Conservation (phyloP, 140 eudicot genomes). For the Anethum foeniculum region DNA sequence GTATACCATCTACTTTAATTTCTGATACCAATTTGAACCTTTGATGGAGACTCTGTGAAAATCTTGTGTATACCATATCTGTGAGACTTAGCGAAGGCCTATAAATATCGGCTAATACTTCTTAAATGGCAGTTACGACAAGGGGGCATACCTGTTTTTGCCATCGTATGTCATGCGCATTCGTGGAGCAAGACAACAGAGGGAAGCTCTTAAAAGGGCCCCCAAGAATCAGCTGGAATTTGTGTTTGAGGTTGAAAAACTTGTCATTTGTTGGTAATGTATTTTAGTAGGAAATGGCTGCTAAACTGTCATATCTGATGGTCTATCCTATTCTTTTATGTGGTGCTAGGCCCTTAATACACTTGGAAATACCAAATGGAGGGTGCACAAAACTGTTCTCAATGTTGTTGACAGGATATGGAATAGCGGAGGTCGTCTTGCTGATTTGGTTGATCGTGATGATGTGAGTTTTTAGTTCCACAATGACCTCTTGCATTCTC, state of each 20-base stretch:
- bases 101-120: neutral
- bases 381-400: constrained; percentile 79
- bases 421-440: constrained; percentile 76
- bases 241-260: constrained; percentile 58
- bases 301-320: constrained; percentile 6
- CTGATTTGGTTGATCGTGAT: constrained; percentile 71
- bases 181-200: constrained; percentile 77
- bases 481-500: neutral
- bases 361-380: constrained; percentile 89
- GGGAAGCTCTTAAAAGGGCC: constrained; percentile 61
- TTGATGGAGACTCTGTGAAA: neutral
- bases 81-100: neutral
- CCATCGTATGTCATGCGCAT: constrained; percentile 89
- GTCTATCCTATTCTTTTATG: constrained; percentile 4
- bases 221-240: constrained; percentile 52
- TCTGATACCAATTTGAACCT: neutral
- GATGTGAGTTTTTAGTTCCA: constrained; percentile 52
- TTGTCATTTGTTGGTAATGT: neutral
- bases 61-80: neutral
- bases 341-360: constrained; percentile 75
- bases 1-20: no score
- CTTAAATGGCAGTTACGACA: constrained; percentile 54
- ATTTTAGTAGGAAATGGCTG: constrained; percentile 8
- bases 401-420: constrained; percentile 67
- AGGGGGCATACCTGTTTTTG: constrained; percentile 75